Evolutionary conservation across 2,329 filamentous ascomycete species (phyloP).

Genomic region (Didymella exigua): DNA sequence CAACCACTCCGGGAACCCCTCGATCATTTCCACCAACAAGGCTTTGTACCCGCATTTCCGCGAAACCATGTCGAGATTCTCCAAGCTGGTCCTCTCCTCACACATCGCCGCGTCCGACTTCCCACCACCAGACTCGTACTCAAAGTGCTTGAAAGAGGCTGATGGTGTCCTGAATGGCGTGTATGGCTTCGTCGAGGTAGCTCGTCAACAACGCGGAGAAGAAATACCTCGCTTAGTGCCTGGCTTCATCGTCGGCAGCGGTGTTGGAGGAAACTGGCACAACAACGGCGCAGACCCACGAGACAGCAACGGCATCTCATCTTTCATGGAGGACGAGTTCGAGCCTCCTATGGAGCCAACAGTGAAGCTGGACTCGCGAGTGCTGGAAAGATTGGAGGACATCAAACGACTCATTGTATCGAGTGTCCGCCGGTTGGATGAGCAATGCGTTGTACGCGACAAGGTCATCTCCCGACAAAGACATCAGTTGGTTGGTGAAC

Average conservation of each 20-base stretch:
- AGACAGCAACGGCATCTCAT: conserved; percentile 68
- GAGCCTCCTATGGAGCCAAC: conserved; percentile 75
- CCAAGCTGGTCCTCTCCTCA: conserved; percentile 96
- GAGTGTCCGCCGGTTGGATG: conserved; percentile 84
- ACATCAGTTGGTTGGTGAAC: conserved; percentile 81
- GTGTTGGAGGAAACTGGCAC: conserved; percentile 84
- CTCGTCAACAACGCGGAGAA: conserved; percentile 88
- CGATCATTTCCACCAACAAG: conserved; percentile 99
- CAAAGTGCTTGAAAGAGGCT: conserved; percentile 96
- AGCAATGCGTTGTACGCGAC: conserved; percentile 76
- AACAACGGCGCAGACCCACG: conserved; percentile 67
- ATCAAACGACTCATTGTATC: conserved; percentile 84
- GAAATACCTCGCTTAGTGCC: conserved; percentile 91
- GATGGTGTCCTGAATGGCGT: conserved; percentile 93
- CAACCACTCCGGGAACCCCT: conserved; percentile 97
- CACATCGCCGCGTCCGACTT: conserved; percentile 97
- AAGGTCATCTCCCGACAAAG: conserved; percentile 80
- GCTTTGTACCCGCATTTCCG: conserved; percentile 95
- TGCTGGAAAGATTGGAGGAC: conserved; percentile 85
- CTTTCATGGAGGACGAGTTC: conserved; percentile 84
- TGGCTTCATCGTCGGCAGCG: conserved; percentile 88
- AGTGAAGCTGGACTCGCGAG: conserved; percentile 72
- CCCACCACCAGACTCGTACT: conserved; percentile 89
- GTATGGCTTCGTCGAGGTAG: conserved; percentile 95
- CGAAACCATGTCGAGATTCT: conserved; percentile 99